Conservation (phyloP, 202 grass and related monocot species). For the Saccharum hybrid region DNA sequence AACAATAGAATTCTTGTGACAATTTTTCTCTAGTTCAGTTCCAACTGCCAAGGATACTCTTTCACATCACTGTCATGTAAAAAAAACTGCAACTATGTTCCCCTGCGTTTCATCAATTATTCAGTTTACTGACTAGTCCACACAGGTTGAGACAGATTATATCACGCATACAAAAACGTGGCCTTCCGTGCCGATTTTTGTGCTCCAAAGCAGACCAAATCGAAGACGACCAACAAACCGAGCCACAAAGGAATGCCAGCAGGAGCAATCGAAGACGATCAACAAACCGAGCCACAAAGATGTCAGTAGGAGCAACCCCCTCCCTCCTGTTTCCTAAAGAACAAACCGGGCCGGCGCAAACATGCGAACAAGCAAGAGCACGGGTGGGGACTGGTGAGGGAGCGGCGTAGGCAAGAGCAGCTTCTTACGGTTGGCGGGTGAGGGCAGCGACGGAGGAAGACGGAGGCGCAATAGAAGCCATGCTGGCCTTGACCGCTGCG, state of each 20-base stretch:
- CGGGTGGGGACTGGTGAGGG: too few species aligned
- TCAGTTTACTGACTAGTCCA: neutral
- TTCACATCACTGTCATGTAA: neutral
- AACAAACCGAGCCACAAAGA: too few species aligned
- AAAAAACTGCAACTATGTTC: neutral
- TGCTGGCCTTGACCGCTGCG: slow-evolving; percentile 18
- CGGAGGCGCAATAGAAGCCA: slow-evolving; percentile 54
- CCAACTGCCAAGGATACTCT: neutral
- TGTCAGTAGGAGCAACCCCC: neutral
- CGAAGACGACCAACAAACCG: neutral
- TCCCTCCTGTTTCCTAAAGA: neutral
- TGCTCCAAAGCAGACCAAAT: neutral
- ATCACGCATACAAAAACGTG: slow-evolving; percentile 1
- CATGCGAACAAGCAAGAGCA: neutral
- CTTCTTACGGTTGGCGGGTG: slow-evolving; percentile 54
- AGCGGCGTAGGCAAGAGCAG: neutral
- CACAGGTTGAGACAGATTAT: neutral
- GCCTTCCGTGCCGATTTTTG: neutral
- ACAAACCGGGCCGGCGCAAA: neutral
- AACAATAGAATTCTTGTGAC: neutral
- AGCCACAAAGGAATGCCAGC: neutral
- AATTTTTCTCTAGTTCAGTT: slow-evolving; percentile 1
- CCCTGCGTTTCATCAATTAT: neutral
- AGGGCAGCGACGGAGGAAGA: slow-evolving; percentile 47
- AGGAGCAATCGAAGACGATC: too few species aligned